Conservation (phyloP, 805 yeast species). For the Phaffomyces thermotolerans region DNA sequence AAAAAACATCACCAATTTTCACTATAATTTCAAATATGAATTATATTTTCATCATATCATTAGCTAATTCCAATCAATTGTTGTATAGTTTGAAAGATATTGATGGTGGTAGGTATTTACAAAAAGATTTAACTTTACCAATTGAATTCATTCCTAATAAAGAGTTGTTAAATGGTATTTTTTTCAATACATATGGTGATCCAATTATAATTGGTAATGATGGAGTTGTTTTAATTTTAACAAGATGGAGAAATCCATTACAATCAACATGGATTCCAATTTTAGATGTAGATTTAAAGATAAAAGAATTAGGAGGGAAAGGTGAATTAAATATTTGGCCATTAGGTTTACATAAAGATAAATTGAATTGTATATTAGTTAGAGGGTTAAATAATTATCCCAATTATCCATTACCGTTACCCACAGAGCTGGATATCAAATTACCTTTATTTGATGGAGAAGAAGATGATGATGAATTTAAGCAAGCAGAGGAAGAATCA, state of each 20-base stretch:
- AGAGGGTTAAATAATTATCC: slow-evolving; percentile 65
- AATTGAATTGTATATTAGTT: slow-evolving; percentile 65
- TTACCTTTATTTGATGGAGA: slow-evolving; percentile 46
- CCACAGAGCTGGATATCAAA: slow-evolving; percentile 65
- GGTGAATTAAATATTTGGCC: slow-evolving; percentile 82
- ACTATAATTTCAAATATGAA: slow-evolving; percentile 31
- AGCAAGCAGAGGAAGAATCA: slow-evolving; percentile 52
- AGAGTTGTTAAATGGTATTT: slow-evolving; percentile 51
- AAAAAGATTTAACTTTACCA: slow-evolving; percentile 42
- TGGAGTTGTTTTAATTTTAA: slow-evolving; percentile 60
- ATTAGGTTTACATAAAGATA: slow-evolving; percentile 64
- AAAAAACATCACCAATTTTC: slow-evolving; percentile 66
- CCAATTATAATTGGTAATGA: slow-evolving; percentile 83
- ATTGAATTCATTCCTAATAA: slow-evolving; percentile 19
- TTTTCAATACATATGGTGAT: slow-evolving; percentile 83
- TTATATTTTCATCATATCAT: slow-evolving; percentile 26
- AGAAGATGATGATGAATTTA: slow-evolving; percentile 14
- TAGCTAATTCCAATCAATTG: slow-evolving; percentile 25
- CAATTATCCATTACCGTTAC: slow-evolving; percentile 75
- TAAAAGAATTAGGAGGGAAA: slow-evolving; percentile 39
- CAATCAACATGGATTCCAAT: slow-evolving; percentile 88
- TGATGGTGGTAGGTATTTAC: slow-evolving; percentile 39
- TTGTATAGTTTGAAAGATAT: slow-evolving; percentile 38
- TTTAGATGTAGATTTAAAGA: slow-evolving; percentile 44
- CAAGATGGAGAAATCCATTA: slow-evolving; percentile 68